These are phyloP conservation scores for Capillidium rhysosporum DNA, from an alignment of 371 early-diverging fungal genomes.

Conservation along the genomic window DNA sequence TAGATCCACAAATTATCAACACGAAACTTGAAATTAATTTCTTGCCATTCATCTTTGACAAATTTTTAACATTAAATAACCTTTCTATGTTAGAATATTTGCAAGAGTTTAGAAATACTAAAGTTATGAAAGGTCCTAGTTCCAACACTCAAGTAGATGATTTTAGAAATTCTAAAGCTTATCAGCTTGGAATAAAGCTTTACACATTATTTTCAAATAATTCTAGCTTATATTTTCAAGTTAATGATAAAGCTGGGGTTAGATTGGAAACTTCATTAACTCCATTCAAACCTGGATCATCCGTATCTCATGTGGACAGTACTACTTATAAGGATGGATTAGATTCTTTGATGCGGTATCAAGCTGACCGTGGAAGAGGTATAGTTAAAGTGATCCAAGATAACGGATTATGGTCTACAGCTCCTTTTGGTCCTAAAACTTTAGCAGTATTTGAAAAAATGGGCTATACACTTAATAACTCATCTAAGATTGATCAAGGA, in stretches of 20 bases:
- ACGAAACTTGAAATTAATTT: too few species aligned
- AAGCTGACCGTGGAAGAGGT: constrained; percentile 15
- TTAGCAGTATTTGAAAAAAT: constrained; percentile 14
- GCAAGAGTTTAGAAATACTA: neutral
- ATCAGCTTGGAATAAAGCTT: neutral
- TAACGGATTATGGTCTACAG: constrained; percentile 9
- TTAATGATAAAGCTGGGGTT: neutral
- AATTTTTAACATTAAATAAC: too few species aligned
- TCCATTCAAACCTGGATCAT: constrained; percentile 20
- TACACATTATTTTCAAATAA: neutral
- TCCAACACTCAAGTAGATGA: neutral
- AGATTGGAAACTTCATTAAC: constrained; percentile 15
- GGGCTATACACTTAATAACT: constrained; percentile 14
- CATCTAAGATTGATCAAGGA: too few species aligned
- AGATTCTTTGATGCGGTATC: constrained; percentile 31
- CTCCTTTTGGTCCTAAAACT: constrained; percentile 23
- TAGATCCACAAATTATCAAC: neutral
- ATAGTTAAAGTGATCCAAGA: constrained; percentile 9
- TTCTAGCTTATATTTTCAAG: neutral
- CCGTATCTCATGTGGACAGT: constrained; percentile 26
- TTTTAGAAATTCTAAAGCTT: neutral
- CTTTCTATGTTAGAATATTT: too few species aligned
- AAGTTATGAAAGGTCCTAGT: neutral
- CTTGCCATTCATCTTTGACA: too few species aligned
- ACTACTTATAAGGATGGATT: constrained; percentile 14